phyloP scores from a whole-genome alignment of 768 basidiomycete genomes.

The Leucocoprinus leucothites region DNA sequence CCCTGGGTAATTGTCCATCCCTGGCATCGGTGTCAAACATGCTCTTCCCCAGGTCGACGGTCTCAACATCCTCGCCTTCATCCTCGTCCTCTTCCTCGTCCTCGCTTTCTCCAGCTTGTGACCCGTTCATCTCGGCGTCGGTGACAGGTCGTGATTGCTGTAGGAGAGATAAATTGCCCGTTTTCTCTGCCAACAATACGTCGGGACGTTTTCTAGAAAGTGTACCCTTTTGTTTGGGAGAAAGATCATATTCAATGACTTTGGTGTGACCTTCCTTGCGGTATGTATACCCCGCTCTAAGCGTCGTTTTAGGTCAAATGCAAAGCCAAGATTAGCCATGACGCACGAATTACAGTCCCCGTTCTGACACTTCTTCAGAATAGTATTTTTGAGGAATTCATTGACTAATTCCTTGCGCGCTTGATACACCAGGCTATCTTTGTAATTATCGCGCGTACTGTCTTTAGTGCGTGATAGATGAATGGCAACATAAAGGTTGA shows the following conservation, averaged over 20 bases:
- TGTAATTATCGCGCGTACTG: conserved; percentile 80
- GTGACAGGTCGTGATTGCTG: conserved; percentile 22
- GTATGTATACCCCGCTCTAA: conserved; percentile 78
- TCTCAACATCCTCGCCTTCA: conserved; percentile 33
- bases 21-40: conserved; percentile 14
- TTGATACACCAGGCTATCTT: conserved; percentile 85
- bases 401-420: conserved; percentile 77
- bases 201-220: conserved; percentile 66
- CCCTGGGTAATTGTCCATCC: conserved; percentile 47
- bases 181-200: conserved; percentile 59
- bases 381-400: conserved; percentile 73
- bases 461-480: conserved; percentile 40
- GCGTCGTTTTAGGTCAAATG: neutral
- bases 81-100: conserved; percentile 51
- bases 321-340: conserved; percentile 2
- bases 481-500: conserved; percentile 67
- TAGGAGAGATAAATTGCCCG: conserved; percentile 23
- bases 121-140: conserved; percentile 50
- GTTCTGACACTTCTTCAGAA: conserved; percentile 74
- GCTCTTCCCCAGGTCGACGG: conserved; percentile 15
- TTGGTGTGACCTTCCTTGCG: conserved; percentile 94
- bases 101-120: conserved; percentile 47
- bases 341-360: conserved; percentile 77
- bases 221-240: conserved; percentile 70
- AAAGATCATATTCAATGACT: conserved; percentile 90